Evolutionary conservation across 2,329 filamentous ascomycete genomes (phyloP).

Genomic region (Aspergillus pseudoviridinutans): DNA sequence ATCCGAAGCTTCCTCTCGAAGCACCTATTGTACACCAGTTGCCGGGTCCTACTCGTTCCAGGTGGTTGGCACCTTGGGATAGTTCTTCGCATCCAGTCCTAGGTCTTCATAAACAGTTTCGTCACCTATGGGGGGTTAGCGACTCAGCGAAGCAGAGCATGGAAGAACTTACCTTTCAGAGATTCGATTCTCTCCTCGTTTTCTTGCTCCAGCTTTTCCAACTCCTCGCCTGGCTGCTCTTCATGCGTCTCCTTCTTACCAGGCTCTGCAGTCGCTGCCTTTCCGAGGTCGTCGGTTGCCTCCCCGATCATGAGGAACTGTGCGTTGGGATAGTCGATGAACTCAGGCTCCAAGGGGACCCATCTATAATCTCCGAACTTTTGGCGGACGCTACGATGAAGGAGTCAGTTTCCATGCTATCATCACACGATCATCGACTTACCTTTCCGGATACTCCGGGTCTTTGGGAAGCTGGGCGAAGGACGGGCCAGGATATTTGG

Average conservation of each 20-base stretch:
- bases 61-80: conserved; percentile 59
- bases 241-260: conserved; percentile 51
- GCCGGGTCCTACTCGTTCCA: conserved; percentile 41
- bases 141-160: not conserved
- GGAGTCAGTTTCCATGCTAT: not conserved
- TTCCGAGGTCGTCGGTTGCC: conserved; percentile 30
- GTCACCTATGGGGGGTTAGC: conserved; percentile 42
- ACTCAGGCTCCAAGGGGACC: conserved; percentile 67
- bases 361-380: conserved; percentile 72
- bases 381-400: conserved; percentile 54
- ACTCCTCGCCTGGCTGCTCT: conserved; percentile 63
- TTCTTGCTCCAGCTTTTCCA: conserved; percentile 72
- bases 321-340: conserved; percentile 69
- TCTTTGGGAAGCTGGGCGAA: conserved; percentile 60
- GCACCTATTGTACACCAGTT: not conserved
- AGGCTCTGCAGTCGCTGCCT: conserved; percentile 30
- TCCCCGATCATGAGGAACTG: conserved; percentile 77
- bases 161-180: conserved; percentile 45
- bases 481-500: conserved; percentile 62
- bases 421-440: conserved; percentile 26
- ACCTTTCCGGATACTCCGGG: conserved; percentile 69
- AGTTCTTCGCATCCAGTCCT: conserved; percentile 58
- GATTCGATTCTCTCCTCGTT: conserved; percentile 64
- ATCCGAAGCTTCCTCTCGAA: not conserved
- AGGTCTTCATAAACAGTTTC: conserved; percentile 59